Percentiles rank a stretch among this genome's conserved stretches.
phyloP scores from a whole-genome alignment of 805 yeast genomes.

The Ascoidea rubescens region DNA sequence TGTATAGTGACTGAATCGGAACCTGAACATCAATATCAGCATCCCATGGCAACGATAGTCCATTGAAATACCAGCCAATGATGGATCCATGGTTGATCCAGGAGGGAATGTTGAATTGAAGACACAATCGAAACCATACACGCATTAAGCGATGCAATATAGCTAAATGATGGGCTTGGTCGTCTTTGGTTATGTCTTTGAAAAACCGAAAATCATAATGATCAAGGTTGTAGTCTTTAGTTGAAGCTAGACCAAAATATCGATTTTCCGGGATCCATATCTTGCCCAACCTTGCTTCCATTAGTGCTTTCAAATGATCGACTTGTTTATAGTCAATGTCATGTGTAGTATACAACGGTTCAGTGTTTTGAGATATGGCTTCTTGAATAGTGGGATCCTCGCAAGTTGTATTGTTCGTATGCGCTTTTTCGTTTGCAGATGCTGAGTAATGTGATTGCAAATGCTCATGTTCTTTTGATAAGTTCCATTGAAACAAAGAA shows the following conservation, averaged over 20 bases:
- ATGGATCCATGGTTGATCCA: slow-evolving; percentile 58
- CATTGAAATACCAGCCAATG: slow-evolving; percentile 51
- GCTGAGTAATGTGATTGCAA: not conserved
- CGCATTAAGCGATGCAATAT: slow-evolving; percentile 21
- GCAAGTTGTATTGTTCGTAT: not conserved
- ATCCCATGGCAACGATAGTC: slow-evolving; percentile 47
- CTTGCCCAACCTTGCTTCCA: not conserved
- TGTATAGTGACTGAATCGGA: slow-evolving; percentile 29
- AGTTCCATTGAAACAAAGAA: not conserved
- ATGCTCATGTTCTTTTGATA: not conserved
- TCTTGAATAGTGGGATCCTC: not conserved
- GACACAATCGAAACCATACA: slow-evolving; percentile 39
- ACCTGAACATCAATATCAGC: slow-evolving; percentile 47
- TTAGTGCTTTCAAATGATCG: not conserved
- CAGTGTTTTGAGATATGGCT: too few species aligned
- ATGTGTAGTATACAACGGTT: too few species aligned
- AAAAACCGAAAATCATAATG: slow-evolving; percentile 53
- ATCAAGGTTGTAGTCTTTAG: not conserved
- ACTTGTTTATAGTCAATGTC: not conserved
- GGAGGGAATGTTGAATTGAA: slow-evolving; percentile 28
- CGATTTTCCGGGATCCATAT: not conserved
- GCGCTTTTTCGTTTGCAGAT: not conserved
- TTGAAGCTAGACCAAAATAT: not conserved
- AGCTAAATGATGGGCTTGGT: slow-evolving; percentile 28
- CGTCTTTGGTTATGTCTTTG: slow-evolving; percentile 32